A percentile compares a stretch with the other conserved stretches of the same genome.
phyloP scores from a whole-genome alignment of 2,329 filamentous ascomycete genomes.

The Ramichloridium luteum region DNA sequence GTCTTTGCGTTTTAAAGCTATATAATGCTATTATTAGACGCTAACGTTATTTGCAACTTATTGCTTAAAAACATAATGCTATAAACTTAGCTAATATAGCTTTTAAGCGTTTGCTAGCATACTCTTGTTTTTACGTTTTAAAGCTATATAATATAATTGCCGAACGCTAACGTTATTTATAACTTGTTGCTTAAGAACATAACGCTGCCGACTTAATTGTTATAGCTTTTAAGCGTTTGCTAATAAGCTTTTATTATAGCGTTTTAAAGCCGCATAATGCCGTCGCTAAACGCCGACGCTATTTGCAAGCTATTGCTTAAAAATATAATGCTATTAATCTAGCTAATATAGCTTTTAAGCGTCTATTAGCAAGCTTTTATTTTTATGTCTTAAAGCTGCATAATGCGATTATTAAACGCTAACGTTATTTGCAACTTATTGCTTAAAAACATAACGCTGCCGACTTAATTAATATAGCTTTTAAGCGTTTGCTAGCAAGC shows the following conservation, averaged over 20 bases:
- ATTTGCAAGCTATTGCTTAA: background rate
- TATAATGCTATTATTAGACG: conserved; percentile 8
- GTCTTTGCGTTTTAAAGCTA: conserved; percentile 2
- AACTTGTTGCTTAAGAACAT: conserved; percentile 14
- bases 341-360: too few species aligned
- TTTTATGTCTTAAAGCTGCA: too few species aligned
- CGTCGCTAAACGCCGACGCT: background rate
- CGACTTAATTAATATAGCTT: conserved; percentile 10
- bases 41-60: conserved; percentile 12
- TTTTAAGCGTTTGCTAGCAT: conserved; percentile 17
- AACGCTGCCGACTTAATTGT: conserved; percentile 9
- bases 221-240: conserved; percentile 18
- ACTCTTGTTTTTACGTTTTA: conserved; percentile 8
- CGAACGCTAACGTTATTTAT: conserved; percentile 12
- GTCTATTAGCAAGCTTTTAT: too few species aligned
- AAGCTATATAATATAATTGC: conserved; percentile 5
- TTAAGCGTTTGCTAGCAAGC: too few species aligned
- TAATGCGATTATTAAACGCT: too few species aligned
- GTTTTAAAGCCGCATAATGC: background rate
- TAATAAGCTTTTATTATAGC: conserved; percentile 10
- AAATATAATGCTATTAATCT: conserved; percentile 1
- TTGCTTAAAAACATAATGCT: conserved; percentile 15
- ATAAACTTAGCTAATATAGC: conserved; percentile 9
- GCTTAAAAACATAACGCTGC: too few species aligned
- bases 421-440: too few species aligned